Conservation (phyloP, 306 rosid genomes). For the Trifolium pratense region DNA sequence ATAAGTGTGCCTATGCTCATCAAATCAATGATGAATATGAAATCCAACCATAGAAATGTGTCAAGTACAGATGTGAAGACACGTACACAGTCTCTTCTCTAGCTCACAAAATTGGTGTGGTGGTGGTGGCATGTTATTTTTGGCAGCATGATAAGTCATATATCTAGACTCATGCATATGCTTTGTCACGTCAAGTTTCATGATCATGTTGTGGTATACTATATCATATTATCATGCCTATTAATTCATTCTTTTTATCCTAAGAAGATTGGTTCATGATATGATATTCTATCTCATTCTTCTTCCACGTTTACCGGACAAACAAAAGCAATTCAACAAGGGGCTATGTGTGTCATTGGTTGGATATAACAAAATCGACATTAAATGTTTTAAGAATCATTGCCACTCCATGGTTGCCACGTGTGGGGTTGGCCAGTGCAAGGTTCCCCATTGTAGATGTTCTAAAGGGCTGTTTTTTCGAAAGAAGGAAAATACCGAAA, state of each 20-base stretch:
- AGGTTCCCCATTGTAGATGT: no score
- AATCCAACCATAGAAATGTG: not conserved
- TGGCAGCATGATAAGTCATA: constrained; percentile 14
- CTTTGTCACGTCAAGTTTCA: not conserved
- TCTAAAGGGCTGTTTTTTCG: no score
- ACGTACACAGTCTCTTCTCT: constrained; percentile 3
- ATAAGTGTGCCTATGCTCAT: not conserved
- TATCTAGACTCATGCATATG: not conserved
- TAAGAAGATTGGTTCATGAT: not conserved
- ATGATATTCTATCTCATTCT: not conserved
- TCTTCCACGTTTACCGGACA: constrained; percentile 23
- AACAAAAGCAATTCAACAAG: not conserved
- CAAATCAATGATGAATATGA: not conserved
- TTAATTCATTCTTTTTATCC: not conserved
- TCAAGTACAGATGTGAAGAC: not conserved
- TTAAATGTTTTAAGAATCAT: not conserved
- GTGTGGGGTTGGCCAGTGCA: not conserved
- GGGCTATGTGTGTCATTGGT: not conserved
- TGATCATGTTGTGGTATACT: not conserved
- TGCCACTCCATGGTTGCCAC: not conserved
- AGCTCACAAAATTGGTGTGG: not conserved
- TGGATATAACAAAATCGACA: not conserved
- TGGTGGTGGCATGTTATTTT: constrained; percentile 9
- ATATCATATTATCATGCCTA: no score
- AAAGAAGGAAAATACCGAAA: no score